phyloP scores from a whole-genome alignment of 2,329 filamentous ascomycete species.

The Hansfordia pulvinata region DNA sequence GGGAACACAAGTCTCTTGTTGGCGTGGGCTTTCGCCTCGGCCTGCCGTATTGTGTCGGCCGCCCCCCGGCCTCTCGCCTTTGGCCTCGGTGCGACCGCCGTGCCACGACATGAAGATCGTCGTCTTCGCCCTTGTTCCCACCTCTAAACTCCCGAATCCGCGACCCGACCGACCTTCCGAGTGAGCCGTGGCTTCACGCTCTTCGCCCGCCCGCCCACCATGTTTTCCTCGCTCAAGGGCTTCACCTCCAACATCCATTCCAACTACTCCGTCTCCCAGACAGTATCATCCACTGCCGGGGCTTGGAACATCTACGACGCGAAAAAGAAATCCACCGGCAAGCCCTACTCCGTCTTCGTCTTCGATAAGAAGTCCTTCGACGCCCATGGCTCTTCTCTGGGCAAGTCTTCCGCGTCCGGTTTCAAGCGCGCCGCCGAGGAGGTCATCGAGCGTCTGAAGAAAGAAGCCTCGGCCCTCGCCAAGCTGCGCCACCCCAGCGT shows the following conservation, averaged over 20 bases:
- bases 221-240: constrained; percentile 93
- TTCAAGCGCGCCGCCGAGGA: constrained; percentile 78
- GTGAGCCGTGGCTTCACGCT: constrained; percentile 10
- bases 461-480: constrained; percentile 80
- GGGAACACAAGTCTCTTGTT: too few relatives aligned
- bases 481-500: constrained; percentile 83
- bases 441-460: constrained; percentile 79
- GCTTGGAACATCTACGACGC: constrained; percentile 97
- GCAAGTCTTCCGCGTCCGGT: constrained; percentile 48
- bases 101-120: not conserved
- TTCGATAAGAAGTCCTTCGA: constrained; percentile 87
- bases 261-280: constrained; percentile 74
- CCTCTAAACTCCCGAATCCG: too few relatives aligned
- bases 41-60: too few relatives aligned
- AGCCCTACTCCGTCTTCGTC: constrained; percentile 80
- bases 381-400: constrained; percentile 45
- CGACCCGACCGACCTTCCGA: too few relatives aligned
- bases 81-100: too few relatives aligned
- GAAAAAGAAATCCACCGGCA: constrained; percentile 90
- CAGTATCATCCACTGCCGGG: constrained; percentile 66
- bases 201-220: constrained; percentile 26
- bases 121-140: not conserved
- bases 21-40: too few relatives aligned
- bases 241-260: constrained; percentile 84
- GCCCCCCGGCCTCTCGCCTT: too few relatives aligned